Evolutionary conservation across 2,329 filamentous ascomycete genomes (phyloP).

Genomic region (Aspergillus pseudoviridinutans): DNA sequence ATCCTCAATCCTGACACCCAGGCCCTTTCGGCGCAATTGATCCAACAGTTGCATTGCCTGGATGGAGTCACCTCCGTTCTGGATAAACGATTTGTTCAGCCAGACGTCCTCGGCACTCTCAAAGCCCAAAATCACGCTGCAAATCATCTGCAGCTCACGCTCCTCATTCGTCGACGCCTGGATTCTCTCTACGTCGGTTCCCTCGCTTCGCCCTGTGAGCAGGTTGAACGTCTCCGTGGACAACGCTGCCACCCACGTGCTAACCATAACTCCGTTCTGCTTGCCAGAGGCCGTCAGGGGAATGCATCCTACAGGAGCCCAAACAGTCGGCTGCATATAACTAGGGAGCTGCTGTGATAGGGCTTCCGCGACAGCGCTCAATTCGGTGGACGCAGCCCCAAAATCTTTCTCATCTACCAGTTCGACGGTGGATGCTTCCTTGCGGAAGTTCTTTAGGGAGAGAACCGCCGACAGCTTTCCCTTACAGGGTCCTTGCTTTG

Average conservation of each 20-base stretch:
- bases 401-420: not conserved
- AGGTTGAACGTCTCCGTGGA: not conserved
- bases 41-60: not conserved
- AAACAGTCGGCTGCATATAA: not conserved
- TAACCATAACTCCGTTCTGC: not conserved
- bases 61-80: conserved; percentile 1
- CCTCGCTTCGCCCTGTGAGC: not conserved
- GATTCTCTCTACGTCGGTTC: not conserved
- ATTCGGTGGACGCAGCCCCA: not conserved
- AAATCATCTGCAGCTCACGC: not conserved
- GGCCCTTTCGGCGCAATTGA: not conserved
- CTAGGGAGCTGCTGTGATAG: not conserved
- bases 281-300: not conserved
- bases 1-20: not conserved
- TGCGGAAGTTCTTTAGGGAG: not conserved
- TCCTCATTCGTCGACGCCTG: not conserved
- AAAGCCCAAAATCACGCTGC: not conserved
- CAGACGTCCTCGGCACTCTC: not conserved
- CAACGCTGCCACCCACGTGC: not conserved
- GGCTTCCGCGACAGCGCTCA: not conserved
- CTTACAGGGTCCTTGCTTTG: not conserved
- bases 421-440: not conserved
- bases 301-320: not conserved
- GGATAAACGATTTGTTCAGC: not conserved
- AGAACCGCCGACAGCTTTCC: not conserved